phyloP scores from a whole-genome alignment of 441 rosid genomes.

The Erodium texanum region DNA sequence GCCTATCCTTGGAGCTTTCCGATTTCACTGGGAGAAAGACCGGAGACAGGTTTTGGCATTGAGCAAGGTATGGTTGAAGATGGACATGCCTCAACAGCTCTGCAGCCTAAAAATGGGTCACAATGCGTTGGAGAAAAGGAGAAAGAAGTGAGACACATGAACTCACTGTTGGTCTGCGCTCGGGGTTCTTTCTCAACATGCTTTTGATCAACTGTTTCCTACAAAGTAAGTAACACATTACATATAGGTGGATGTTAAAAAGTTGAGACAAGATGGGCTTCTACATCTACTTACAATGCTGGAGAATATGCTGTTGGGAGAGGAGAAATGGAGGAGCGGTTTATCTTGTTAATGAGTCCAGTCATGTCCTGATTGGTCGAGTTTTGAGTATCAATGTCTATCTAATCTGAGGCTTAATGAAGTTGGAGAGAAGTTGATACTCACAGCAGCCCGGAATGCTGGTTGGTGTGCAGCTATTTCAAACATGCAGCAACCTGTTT shows the following conservation, averaged over 20 bases:
- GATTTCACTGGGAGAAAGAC: constrained; percentile 68
- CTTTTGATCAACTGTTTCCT: constrained; percentile 90
- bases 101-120: constrained; percentile 49
- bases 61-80: constrained; percentile 66
- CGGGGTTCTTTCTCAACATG: constrained; percentile 94
- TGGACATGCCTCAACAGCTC: constrained; percentile 76
- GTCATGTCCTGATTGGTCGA: constrained; percentile 67
- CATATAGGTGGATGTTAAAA: too few species aligned
- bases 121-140: not conserved
- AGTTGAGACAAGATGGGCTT: too few species aligned
- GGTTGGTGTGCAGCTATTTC: constrained; percentile 95
- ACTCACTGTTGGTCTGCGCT: constrained; percentile 83
- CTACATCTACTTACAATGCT: constrained; percentile 44
- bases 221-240: too few species aligned
- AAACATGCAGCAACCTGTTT: constrained; percentile 89
- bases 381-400: not conserved
- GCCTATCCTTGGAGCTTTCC: constrained; percentile 49
- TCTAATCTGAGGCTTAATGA: not conserved
- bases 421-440: constrained; percentile 14
- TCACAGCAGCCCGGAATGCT: constrained; percentile 78
- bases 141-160: constrained; percentile 4
- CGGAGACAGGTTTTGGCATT: constrained; percentile 53
- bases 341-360: constrained; percentile 80
- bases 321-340: constrained; percentile 75
- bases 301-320: constrained; percentile 82